phyloP scores from a whole-genome alignment of 2,329 filamentous ascomycete species.

The Colletotrichum euphorbiae region DNA sequence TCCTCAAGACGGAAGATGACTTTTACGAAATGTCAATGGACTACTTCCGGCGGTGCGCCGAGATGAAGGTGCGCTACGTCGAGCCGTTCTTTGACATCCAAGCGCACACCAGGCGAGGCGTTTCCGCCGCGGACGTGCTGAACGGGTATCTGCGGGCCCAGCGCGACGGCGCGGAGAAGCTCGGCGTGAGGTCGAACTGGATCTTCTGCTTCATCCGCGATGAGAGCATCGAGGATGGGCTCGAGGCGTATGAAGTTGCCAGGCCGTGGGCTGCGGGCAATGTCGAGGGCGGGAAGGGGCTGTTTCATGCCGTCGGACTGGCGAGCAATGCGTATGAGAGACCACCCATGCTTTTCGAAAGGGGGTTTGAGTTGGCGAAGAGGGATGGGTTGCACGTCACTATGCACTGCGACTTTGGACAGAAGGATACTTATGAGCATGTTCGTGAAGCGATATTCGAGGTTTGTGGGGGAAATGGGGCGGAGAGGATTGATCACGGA shows the following conservation, averaged over 20 bases:
- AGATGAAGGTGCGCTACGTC: slow-evolving; percentile 76
- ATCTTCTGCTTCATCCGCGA: slow-evolving; percentile 58
- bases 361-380: slow-evolving; percentile 51
- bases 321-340: slow-evolving; percentile 59
- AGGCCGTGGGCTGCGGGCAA: slow-evolving; percentile 50
- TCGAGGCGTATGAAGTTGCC: slow-evolving; percentile 52
- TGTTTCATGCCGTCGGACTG: slow-evolving; percentile 59
- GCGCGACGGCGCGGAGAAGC: slow-evolving; percentile 43
- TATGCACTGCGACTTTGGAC: slow-evolving; percentile 63
- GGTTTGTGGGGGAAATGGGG: slow-evolving; percentile 52
- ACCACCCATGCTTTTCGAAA: slow-evolving; percentile 58
- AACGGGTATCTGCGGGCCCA: slow-evolving; percentile 60
- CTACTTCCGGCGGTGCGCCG: slow-evolving; percentile 74
- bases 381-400: slow-evolving; percentile 58
- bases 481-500: slow-evolving; percentile 80
- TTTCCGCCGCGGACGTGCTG: slow-evolving; percentile 73
- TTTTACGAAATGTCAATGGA: slow-evolving; percentile 79
- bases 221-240: slow-evolving; percentile 51
- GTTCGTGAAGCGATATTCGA: slow-evolving; percentile 51
- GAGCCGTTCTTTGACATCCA: slow-evolving; percentile 88
- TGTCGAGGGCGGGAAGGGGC: slow-evolving; percentile 47
- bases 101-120: slow-evolving; percentile 73
- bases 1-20: slow-evolving; percentile 73
- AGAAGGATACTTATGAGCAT: slow-evolving; percentile 59
- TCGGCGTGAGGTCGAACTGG: slow-evolving; percentile 50